A percentile compares a stretch with the other conserved stretches of the same genome.
These are phyloP conservation scores for Chrysopogon serrulatus DNA, from an alignment of 176 grass and related monocot species.

Conservation along the genomic window DNA sequence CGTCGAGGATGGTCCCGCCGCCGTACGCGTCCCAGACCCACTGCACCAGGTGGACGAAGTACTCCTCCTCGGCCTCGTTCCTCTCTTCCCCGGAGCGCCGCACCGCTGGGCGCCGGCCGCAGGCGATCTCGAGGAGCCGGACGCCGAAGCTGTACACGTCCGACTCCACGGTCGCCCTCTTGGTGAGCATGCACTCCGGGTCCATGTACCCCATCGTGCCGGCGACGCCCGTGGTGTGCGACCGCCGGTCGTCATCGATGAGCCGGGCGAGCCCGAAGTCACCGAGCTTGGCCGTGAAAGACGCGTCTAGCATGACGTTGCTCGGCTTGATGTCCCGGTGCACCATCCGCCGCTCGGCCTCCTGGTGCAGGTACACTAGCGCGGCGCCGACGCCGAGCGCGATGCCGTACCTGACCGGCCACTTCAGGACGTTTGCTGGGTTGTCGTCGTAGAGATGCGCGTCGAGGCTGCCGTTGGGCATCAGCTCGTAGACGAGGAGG, in stretches of 20 bases:
- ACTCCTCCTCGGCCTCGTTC: fast-evolving
- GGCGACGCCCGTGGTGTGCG: neutral
- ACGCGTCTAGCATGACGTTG: slow-evolving; percentile 29
- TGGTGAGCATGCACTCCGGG: neutral
- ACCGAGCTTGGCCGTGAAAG: neutral
- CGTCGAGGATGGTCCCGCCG: neutral
- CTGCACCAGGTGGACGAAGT: neutral
- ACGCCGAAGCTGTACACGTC: slow-evolving; percentile 47
- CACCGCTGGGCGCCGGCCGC: neutral
- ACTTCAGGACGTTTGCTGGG: no score
- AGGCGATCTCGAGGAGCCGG: slow-evolving; percentile 30
- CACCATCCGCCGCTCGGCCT: neutral
- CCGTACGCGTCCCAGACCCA: slow-evolving; percentile 17
- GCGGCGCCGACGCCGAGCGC: neutral
- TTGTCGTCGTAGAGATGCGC: slow-evolving; percentile 38
- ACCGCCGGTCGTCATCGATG: neutral
- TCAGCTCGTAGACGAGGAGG: neutral
- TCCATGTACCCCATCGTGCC: slow-evolving; percentile 18
- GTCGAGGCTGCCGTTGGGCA: neutral
- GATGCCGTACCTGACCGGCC: slow-evolving; percentile 12
- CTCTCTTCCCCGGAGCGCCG: no score
- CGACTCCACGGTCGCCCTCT: neutral
- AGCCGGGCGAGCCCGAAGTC: slow-evolving; percentile 26
- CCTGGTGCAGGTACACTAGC: slow-evolving; percentile 23
- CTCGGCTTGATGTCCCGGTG: slow-evolving; percentile 38